These are phyloP conservation scores for Globisporangium recalcitrans DNA, from an alignment of 352 stramenopile genomes.

Conservation along the genomic window DNA sequence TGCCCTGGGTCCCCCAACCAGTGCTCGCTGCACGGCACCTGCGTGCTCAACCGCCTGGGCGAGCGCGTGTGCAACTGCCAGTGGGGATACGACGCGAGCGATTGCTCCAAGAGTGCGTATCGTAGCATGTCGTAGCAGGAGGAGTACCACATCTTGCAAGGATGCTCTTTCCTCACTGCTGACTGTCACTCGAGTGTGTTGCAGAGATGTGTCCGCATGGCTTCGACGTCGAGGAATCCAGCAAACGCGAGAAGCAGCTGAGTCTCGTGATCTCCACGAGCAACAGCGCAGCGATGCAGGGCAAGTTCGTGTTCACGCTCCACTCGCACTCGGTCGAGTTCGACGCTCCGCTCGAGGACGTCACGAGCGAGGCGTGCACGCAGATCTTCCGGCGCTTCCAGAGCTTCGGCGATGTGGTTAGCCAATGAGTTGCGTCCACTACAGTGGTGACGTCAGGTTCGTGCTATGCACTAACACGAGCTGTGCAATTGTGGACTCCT, in stretches of 20 bases:
- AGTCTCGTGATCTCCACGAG: conserved; percentile 29
- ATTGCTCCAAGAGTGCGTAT: conserved; percentile 63
- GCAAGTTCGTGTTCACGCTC: conserved; percentile 54
- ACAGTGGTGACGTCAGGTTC: no score
- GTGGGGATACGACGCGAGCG: conserved; percentile 54
- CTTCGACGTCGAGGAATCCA: conserved; percentile 37
- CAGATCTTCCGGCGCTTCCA: conserved; percentile 63
- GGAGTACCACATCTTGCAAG: no score
- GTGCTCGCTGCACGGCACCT: conserved; percentile 64
- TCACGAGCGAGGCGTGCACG: conserved; percentile 56
- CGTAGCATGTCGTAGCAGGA: no score
- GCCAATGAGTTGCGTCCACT: no score
- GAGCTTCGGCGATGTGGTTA: conserved; percentile 58
- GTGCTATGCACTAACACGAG: no score
- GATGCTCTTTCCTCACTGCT: background rate
- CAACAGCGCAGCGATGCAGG: conserved; percentile 21
- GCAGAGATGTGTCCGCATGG: conserved; percentile 72
- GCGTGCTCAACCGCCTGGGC: conserved; percentile 54
- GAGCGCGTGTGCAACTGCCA: conserved; percentile 77
- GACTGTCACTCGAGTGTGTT: background rate
- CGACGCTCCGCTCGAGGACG: conserved; percentile 40
- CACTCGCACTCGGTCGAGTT: conserved; percentile 68
- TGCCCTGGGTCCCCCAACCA: conserved; percentile 59
- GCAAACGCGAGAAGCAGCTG: conserved; percentile 47
- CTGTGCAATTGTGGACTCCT: no score